A percentile compares a stretch with the other conserved stretches of the same genome.
phyloP scores from a whole-genome alignment of 116 monocot genomes.

The Dioscorea cayenensis region DNA sequence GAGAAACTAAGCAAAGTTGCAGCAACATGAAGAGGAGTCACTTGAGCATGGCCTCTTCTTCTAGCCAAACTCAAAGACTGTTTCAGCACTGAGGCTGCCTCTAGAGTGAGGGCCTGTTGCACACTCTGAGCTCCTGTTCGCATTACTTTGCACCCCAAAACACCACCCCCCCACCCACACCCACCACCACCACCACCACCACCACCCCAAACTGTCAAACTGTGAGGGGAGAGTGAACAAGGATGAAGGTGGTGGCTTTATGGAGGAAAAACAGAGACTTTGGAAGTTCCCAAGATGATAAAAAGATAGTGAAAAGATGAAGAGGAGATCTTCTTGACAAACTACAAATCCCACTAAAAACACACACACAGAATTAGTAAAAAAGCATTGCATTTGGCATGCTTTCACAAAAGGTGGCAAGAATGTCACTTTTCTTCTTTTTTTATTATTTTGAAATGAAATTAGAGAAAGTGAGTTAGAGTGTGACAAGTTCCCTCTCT shows the following conservation, averaged over 20 bases:
- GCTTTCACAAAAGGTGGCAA: conserved; percentile 32
- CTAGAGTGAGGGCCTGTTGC: conserved; percentile 89
- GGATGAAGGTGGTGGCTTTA: neutral
- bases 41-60: conserved; percentile 87
- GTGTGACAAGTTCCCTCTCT: no score
- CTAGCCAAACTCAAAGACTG: conserved; percentile 63
- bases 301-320: neutral
- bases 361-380: neutral
- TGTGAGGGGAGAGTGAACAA: neutral
- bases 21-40: conserved; percentile 92
- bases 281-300: conserved; percentile 2
- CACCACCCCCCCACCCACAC: conserved; percentile 16
- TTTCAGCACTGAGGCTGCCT: conserved; percentile 81
- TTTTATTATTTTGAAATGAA: conserved; percentile 8
- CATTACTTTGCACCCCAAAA: conserved; percentile 39
- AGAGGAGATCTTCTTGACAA: neutral
- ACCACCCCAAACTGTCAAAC: neutral
- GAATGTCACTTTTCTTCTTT: conserved; percentile 1
- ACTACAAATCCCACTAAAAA: neutral
- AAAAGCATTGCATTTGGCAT: neutral
- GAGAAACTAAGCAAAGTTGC: conserved; percentile 64
- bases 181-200: neutral
- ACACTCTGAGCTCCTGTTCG: conserved; percentile 64
- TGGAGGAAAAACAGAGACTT: neutral
- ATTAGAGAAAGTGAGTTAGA: neutral